Base-by-base conservation (phyloP, 2,329 filamentous ascomycete species). In the Penicillium glabrum region DNA sequence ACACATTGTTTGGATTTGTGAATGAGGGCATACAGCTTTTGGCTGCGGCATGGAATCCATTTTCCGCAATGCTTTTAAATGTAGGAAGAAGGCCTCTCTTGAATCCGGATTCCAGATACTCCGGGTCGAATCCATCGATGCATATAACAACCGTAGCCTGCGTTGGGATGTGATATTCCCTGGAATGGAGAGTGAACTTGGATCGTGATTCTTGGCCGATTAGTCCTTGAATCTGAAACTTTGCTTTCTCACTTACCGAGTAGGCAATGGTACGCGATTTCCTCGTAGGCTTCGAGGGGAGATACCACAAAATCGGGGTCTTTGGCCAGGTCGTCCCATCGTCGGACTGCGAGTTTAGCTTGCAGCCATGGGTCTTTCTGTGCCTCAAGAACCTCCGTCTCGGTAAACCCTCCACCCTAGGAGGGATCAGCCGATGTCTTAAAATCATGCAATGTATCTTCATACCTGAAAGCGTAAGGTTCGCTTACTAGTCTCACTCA, bases 1-100 rank as follows among this genome's bases (percentile, higher is more conserved):
- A 77, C 4, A 77, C 69, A 53, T 79, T 79, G 66, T 79, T 79
- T 3, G 77, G 74, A 54, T 79, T 79, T 11, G 77, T 79, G 55
- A 79, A 74, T 1, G 77, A 76, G 0, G 77, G 77, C 76, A 79
- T 79, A 31, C 71, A 69, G 45, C 69, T 70, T 39, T 74, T 69
- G 1, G 75, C 77, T 0, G 72, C 74, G 1, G 63, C 62, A 51
- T 76, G 72, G 61, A 79, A 79, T 6, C 77, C 76, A 5, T 59
- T 49, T 6, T 72, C 54, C 7, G 71, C 57, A 47, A 76, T 72
- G 11, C 53, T 56, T 29, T 62, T 63, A 51, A 76, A 58, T 39
- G 66, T 73, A 13, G 75, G 75, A 10, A 77, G 53, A 39, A 72
- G 70, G 8, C 71, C 74, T 46, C 69, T 67, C 3, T 66, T 56